Percentiles rank a stretch among this genome's conserved stretches.
phyloP scores from a whole-genome alignment of 1,139 yeast genomes.

The Eremothecium sinecaudum region DNA sequence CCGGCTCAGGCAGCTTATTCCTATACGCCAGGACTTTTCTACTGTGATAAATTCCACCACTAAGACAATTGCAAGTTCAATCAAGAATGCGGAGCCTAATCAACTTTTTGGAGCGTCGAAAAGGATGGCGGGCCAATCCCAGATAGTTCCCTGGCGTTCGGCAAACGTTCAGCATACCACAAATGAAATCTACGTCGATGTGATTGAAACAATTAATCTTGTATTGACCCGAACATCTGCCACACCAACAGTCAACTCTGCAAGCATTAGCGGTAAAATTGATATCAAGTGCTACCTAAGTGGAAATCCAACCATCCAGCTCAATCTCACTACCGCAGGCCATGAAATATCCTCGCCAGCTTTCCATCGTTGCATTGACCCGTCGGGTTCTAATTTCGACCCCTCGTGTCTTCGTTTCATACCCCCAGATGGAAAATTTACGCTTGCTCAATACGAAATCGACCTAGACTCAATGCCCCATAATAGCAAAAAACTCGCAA shows the following conservation, averaged over 20 bases:
- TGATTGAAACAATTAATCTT: slow-evolving; percentile 49
- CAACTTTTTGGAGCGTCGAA: slow-evolving; percentile 6
- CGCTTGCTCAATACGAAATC: slow-evolving; percentile 54
- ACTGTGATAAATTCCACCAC: slow-evolving; percentile 36
- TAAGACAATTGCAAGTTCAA: slow-evolving; percentile 20
- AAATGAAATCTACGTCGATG: slow-evolving; percentile 76
- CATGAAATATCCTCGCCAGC: slow-evolving; percentile 42
- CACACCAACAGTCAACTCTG: slow-evolving; percentile 25
- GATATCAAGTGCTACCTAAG: slow-evolving; percentile 58
- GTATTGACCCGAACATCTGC: slow-evolving; percentile 14
- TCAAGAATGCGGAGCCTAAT: slow-evolving; percentile 10
- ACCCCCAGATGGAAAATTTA: slow-evolving; percentile 81
- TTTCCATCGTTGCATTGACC: slow-evolving; percentile 33
- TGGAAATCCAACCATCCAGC: slow-evolving; percentile 64
- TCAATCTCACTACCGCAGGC: slow-evolving; percentile 42
- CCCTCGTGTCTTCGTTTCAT: slow-evolving; percentile 44
- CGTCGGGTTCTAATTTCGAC: slow-evolving; percentile 27
- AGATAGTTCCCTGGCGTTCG: slow-evolving; percentile 63
- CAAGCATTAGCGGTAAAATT: slow-evolving; percentile 57
- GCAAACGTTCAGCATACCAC: slow-evolving; percentile 55
- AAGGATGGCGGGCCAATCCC: slow-evolving; percentile 1
- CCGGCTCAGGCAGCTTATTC: slow-evolving; percentile 59
- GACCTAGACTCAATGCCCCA: slow-evolving; percentile 36
- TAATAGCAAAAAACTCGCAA: slow-evolving; percentile 15
- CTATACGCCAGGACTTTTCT: slow-evolving; percentile 40